Base-by-base conservation (phyloP, 2,329 filamentous ascomycete species). In the Didymosphaeria variabile region DNA sequence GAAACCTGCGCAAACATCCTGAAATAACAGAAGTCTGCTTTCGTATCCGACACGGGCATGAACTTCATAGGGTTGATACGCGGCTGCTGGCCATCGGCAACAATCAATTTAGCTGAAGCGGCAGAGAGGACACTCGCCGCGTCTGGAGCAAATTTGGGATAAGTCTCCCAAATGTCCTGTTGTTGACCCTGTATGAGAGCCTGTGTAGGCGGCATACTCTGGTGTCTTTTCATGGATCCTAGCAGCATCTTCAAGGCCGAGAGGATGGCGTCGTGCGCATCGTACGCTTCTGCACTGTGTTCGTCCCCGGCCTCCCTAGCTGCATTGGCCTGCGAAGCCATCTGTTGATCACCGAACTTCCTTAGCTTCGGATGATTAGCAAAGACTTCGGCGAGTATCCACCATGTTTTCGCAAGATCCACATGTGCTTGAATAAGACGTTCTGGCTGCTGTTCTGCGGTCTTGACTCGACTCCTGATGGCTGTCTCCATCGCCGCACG, bases 371-470 rank as follows among this genome's bases (percentile, higher is more conserved):
- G 74, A 58, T 80, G 78, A 19, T 68, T 73, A 1, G 69, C 70
- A 7, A 84, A 63, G 15, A 82, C 73, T 58, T 83, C 79, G 5
- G 74, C 75, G 6, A 83, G 60, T n/a, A 97, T 87, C 93, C 94
- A 97, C 76, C 92, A 90, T 0, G 89, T 85, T 76, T 97, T 97
- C 26, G 92, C 90, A 54, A 97, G 82, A 76, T 97, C 92, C 1
- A 94, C 86, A 70, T 96, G 93, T 1, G 92, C 90, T 78, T 97
- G 94, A 60, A 91, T 86, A 77, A 81, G 76, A 4, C 76, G 74
- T 64, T 77, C 83, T 85, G 81, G 65, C 82, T 85, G 69, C 26
- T 66, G 70, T 62, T 88, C 84, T 5, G 85, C 82, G 45, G 79
- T 83, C 38, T 82, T 79, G 32, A 89, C 85, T 7, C 87, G 85